Conservation (phyloP, 768 basidiomycete species). For the Chalciporus sphaerocephalus region DNA sequence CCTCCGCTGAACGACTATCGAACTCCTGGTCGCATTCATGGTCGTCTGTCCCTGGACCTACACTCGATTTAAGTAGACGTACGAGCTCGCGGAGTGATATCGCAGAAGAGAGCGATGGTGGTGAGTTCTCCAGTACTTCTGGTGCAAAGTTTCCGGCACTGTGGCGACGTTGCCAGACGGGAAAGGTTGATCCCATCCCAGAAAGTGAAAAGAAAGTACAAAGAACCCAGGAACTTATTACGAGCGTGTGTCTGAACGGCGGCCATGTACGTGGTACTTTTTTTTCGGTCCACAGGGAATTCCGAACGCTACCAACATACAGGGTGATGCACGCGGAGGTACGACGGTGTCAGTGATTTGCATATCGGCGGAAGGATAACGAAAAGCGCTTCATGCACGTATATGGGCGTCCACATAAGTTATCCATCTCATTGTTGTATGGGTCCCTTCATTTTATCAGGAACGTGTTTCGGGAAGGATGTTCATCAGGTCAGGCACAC, state of each 20-base stretch:
- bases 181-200: background rate
- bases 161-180: conserved; percentile 1
- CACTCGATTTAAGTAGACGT: no score
- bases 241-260: no score
- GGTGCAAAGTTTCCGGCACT: conserved; percentile 13
- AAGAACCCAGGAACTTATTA: background rate
- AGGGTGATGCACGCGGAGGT: background rate
- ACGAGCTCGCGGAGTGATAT: conserved; percentile 9
- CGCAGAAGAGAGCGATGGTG: background rate
- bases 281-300: background rate
- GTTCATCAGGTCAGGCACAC: background rate
- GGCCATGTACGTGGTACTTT: background rate
- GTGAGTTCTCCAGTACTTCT: conserved; percentile 3
- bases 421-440: background rate
- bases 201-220: background rate
- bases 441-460: conserved; percentile 1
- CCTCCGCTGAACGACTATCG: background rate
- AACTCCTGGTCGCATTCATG: background rate
- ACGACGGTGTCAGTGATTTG: background rate
- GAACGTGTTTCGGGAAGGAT: background rate
- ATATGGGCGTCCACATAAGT: background rate
- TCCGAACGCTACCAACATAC: background rate
- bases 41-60: background rate
- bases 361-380: no score
- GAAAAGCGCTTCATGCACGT: no score